These are phyloP conservation scores for Serendipita indica DNA, from an alignment of 768 basidiomycete species.

Conservation along the genomic window DNA sequence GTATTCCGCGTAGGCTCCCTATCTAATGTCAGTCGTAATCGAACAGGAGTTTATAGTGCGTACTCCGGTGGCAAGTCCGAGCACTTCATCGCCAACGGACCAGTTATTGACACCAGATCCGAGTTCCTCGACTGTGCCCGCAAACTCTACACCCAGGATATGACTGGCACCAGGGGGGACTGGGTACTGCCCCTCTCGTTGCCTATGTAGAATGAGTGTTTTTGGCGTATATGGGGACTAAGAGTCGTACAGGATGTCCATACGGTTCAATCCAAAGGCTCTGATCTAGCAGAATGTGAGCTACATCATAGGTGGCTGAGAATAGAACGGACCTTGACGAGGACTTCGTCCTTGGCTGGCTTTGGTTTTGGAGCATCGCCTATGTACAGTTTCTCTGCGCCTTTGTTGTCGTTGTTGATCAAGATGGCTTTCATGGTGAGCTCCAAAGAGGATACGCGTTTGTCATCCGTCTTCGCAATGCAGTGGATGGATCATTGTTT, in stretches of 20 bases:
- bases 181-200: slow-evolving; percentile 38
- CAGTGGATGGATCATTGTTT: too few relatives aligned
- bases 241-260: slow-evolving; percentile 64
- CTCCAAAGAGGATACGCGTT: too few relatives aligned
- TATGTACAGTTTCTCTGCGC: slow-evolving; percentile 61
- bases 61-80: slow-evolving; percentile 70
- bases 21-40: background rate
- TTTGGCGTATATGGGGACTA: slow-evolving; percentile 23
- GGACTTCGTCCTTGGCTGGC: slow-evolving; percentile 43
- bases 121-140: slow-evolving; percentile 44
- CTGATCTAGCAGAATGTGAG: slow-evolving; percentile 38
- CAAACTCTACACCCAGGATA: slow-evolving; percentile 81
- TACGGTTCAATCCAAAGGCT: slow-evolving; percentile 79
- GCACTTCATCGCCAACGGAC: slow-evolving; percentile 53
- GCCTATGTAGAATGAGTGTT: background rate
- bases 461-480: slow-evolving; percentile 8
- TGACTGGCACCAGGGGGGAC: slow-evolving; percentile 58
- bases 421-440: slow-evolving; percentile 61
- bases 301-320: background rate
- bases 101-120: slow-evolving; percentile 39
- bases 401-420: slow-evolving; percentile 60
- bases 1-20: slow-evolving; percentile 90
- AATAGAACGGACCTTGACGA: slow-evolving; percentile 45
- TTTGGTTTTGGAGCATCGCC: slow-evolving; percentile 53
- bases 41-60: slow-evolving; percentile 20